Base-by-base conservation (phyloP, 2,329 filamentous ascomycete genomes). In the Neurospora sp. region DNA sequence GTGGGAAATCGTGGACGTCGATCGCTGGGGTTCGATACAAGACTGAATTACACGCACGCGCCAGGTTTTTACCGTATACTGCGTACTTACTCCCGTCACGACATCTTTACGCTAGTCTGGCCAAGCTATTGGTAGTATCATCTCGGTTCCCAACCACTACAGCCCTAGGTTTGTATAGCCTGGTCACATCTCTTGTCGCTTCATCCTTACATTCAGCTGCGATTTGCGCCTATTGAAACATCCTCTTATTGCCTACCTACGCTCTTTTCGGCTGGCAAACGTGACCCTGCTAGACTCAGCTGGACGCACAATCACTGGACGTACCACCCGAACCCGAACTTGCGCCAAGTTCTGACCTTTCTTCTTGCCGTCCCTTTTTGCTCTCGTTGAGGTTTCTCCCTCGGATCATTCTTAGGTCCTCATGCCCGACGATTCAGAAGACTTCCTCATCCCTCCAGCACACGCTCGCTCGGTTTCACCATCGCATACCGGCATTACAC, bases 401-500 rank as follows among this genome's bases (percentile, higher is more conserved):
- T 62, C 52, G 52, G 52, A 62, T 62, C 28, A 5, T 62, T 17
- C 28, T 62, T n/a, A 71, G 71, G 70, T 69, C 71, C 73, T 70
- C 70, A 76, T 76, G 75, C 75, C 73, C 70, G 75, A 76, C 75
- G 75, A 76, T 52, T 73, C 74, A n/a, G 69, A 75, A 58, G 69
- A 69, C 23, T 74, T 74, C 68, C 73, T 75, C 36, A 76, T 76
- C 36, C 66, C 69, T 19, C 68, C 58, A n/a, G 11, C 10, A 33
- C 67, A 71, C 67, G 68, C 70, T 39, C 72, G 71, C 38, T 71
- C 74, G 17, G 39, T 73, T 36, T 74, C 73, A 23, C 73, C 73
- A 33, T 67, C 70, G 17, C 70, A 71, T 38, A 70, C 72, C 73
- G 28, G 70, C 69, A 36, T 70, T 71, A 67, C 71, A 69, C 66